phyloP scores from a whole-genome alignment of 2,329 filamentous ascomycete genomes.

The Pseudogymnoascus sp. region DNA sequence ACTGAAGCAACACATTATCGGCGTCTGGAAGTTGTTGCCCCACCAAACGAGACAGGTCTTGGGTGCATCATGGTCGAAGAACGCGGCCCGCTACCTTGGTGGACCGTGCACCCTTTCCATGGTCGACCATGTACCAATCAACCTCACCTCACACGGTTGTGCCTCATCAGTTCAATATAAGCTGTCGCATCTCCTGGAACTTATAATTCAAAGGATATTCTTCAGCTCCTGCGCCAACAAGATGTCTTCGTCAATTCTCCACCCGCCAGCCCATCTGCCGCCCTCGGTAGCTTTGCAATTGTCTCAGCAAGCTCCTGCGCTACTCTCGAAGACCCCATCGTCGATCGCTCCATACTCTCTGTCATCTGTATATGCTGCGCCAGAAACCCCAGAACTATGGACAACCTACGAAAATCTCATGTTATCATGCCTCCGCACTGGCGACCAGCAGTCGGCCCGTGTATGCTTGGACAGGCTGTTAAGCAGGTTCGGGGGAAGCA shows the following conservation, averaged over 20 bases:
- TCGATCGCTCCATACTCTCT: conserved; percentile 49
- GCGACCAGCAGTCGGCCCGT: conserved; percentile 72
- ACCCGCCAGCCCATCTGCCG: conserved; percentile 50
- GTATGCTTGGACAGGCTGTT: conserved; percentile 68
- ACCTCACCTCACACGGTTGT: not conserved
- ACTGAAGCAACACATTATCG: not conserved
- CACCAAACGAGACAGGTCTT: conserved; percentile 6
- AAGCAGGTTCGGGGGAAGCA: conserved; percentile 71
- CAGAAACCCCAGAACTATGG: conserved; percentile 78
- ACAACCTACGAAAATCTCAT: conserved; percentile 80
- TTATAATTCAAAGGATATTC: not conserved
- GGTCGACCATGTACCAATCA: not conserved
- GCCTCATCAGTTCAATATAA: not conserved
- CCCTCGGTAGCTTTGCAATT: conserved; percentile 48
- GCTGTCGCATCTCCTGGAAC: conserved; percentile 3
- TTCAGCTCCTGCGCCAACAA: not conserved
- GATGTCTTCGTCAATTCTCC: conserved; percentile 49
- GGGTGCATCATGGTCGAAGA: conserved; percentile 3
- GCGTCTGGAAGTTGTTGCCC: conserved; percentile 1
- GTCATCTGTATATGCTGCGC: conserved; percentile 44
- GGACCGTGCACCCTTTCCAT: not conserved
- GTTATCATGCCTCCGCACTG: conserved; percentile 73
- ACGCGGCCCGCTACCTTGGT: conserved; percentile 5
- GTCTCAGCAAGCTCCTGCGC: conserved; percentile 53
- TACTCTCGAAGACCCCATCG: conserved; percentile 48